Evolutionary conservation across 1,139 yeast species (phyloP), one percentile per base, ranked within the genome.

Genomic region (Candida tetrigidarum): DNA sequence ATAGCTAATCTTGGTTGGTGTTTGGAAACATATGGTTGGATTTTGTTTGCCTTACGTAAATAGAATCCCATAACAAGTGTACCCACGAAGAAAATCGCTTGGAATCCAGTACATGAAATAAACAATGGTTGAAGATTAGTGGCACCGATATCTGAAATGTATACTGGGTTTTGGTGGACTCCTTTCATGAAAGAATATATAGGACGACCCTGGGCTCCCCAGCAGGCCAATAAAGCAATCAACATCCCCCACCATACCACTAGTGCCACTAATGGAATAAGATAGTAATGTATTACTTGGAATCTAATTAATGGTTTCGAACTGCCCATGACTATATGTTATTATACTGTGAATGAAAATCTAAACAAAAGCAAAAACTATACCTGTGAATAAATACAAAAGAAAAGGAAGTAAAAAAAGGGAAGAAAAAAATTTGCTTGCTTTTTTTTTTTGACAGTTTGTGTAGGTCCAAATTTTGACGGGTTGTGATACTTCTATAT

Each of bases 201-300:
- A 0, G 96, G 96, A 45, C 78, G 77, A 4, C 97, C 97, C 62
- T 88, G 91, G 5, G 74, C 78, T 2, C 86, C 80, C 97, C 97
- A 71, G 19, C 66, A 64, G 5, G 64, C 58, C 10, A 71, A 47
- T 57, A 71, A 52, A 9, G 76, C 75, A n/a, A 65, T 65, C 19
- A 71, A 58, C 75, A 70, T 69, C 18, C 69, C 75, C 74, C 72
- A 66, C 73, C 73, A 68, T 25, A 64, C 72, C 16, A 63, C 53
- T 25, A 66, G 40, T 18, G 66, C 54, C 9, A 66, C 47, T 12
- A 67, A 20, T 5, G 73, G 75, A 32, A 70, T 59, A 20, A 67
- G 47, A 49, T 69, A 70, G 53, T 63, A 70, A 50, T 70, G 76
- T 35, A 70, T 37, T 16, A 61, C 57, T 48, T 64, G 68, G 51